Evolutionary conservation across 495 filamentous ascomycete genomes (phyloP), one percentile per base, ranked within the genome.

Genomic region (Xylaria sp.): DNA sequence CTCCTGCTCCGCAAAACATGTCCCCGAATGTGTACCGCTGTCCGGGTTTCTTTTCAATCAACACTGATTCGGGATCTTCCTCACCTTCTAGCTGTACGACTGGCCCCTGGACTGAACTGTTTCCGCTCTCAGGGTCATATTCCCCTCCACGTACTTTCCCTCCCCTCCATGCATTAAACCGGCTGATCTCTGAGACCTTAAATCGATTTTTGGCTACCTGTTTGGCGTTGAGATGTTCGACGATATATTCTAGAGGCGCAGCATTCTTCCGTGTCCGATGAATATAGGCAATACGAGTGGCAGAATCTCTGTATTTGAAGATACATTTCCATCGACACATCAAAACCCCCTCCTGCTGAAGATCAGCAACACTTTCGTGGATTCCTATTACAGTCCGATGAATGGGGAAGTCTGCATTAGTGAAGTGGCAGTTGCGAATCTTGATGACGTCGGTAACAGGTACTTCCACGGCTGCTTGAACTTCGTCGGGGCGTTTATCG

Each of bases 1-100:
- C 93, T 1, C 94, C 94, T 41, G 87, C 92, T 5, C 94, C 93
- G 66, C 91, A 92, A 73, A 94, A 95, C 1, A 83, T 85, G 74
- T 96, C 93, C 0, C 87, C 90, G 37, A 92, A 89, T 0, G 88
- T 90, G 67, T 93, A 94, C 31, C 77, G 67, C 15, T 86, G 83
- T 0, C 78, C 79, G 0, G 41, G 75, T 6, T 73, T 74, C 67
- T 61, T 76, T 26, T 50, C 48, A 14, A 73, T 71, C 64, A 70
- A 61, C 0, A 48, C 21, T 17, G 67, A 37, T 8, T 64, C 64
- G 0, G 43, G 37, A 24, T 72, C 61, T 50, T 46, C 57, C 24
- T 61, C 44, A 17, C 48, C 46, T 12, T 70, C 66, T 26, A 68
- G 1, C 6, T 58, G 58, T 2, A 72, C 61, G 8, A 72, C 55